Percentiles rank a stretch among this genome's conserved stretches.
Evolutionary conservation across 1,284 basidiomycete genomes (phyloP).

Genomic region (Heterobasidion irregulare): DNA sequence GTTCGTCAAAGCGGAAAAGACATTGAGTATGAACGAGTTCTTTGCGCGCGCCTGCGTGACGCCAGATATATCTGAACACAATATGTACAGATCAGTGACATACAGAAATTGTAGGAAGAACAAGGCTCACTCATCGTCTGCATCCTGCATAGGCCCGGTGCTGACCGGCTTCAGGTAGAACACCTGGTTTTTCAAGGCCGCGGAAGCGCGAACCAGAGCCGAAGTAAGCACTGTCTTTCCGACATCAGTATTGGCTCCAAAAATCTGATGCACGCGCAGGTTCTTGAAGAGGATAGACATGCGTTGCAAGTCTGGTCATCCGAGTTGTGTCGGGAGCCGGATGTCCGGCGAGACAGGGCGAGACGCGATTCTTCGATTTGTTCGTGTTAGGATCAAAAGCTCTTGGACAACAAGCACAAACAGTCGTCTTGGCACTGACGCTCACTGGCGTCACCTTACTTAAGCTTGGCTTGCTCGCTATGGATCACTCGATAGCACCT

Average conservation of each 20-base stretch:
- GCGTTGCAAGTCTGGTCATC: background rate
- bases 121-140: constrained; percentile 68
- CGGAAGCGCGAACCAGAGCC: constrained; percentile 73
- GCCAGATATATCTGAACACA: constrained; percentile 56
- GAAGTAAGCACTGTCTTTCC: constrained; percentile 89
- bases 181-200: constrained; percentile 38
- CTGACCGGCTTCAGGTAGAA: constrained; percentile 91
- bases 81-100: constrained; percentile 4
- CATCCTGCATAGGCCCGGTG: constrained; percentile 73
- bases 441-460: background rate
- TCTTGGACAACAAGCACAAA: constrained; percentile 4
- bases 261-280: constrained; percentile 81
- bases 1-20: constrained; percentile 80
- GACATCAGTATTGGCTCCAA: constrained; percentile 89
- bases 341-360: background rate
- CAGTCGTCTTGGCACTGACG: background rate
- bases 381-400: background rate
- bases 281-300: constrained; percentile 63
- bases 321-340: background rate
- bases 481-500: no score
- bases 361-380: background rate
- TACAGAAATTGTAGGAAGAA: background rate
- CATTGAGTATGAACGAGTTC: constrained; percentile 57
- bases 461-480: background rate
- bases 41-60: constrained; percentile 38